These are phyloP conservation scores for Selenicereus undatus DNA, from an alignment of 148 eudicot species.

Conservation along the genomic window DNA sequence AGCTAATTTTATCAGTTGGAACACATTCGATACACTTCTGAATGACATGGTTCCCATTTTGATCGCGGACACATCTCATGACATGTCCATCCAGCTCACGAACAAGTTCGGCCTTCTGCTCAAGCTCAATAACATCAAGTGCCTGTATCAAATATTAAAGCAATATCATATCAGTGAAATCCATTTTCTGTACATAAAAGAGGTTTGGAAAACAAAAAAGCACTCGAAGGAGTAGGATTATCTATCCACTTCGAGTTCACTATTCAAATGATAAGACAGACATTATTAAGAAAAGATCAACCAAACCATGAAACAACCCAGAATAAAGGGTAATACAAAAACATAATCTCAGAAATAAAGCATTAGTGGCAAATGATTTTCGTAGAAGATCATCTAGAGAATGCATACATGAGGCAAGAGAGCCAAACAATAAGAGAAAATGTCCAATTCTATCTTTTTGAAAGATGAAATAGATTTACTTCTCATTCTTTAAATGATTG, in stretches of 20 bases:
- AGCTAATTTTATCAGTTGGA: conserved; percentile 64
- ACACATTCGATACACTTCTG: conserved; percentile 90
- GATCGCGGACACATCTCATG: conserved; percentile 83
- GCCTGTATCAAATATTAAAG: conserved; percentile 51
- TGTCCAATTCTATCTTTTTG: not conserved
- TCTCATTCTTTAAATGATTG: not conserved
- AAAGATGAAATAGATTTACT: not conserved
- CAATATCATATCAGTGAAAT: conserved; percentile 2
- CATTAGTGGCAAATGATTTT: not conserved
- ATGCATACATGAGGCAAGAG: not conserved
- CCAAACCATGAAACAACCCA: not conserved
- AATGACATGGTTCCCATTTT: conserved; percentile 93
- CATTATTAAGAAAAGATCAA: not conserved
- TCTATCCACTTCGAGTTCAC: no score
- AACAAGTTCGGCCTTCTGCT: conserved; percentile 75
- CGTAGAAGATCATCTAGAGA: not conserved
- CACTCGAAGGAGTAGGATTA: no score
- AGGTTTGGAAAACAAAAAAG: not conserved
- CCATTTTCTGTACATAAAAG: not conserved
- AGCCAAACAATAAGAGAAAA: not conserved
- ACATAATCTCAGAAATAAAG: not conserved
- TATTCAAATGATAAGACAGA: not conserved
- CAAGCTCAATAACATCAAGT: conserved; percentile 80
- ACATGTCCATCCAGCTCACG: conserved; percentile 89
- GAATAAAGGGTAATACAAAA: not conserved